Conservation (phyloP, 83 land plant species). For the Larix sibirica region DNA sequence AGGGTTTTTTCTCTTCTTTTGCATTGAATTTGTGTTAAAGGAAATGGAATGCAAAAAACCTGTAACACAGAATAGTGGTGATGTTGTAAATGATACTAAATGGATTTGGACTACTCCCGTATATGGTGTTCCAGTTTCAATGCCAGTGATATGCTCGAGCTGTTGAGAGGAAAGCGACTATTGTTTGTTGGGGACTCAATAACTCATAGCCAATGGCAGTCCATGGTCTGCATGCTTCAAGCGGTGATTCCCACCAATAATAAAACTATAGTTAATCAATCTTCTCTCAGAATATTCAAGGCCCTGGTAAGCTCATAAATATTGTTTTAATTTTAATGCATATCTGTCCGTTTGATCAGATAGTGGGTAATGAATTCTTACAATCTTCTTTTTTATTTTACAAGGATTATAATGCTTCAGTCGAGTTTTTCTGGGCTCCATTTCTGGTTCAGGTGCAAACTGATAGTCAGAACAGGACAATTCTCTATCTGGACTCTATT, state of each 20-base stretch:
- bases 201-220: constrained; percentile 79
- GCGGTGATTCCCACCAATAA: constrained; percentile 47
- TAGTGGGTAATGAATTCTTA: too few species aligned
- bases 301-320: constrained; percentile 34
- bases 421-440: constrained; percentile 71
- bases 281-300: constrained; percentile 50
- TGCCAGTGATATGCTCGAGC: constrained; percentile 53
- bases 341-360: too few species aligned
- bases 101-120: not conserved
- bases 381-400: not conserved
- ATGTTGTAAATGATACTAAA: not conserved
- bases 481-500: constrained; percentile 51
- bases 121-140: constrained; percentile 40
- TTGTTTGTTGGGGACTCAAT: constrained; percentile 82
- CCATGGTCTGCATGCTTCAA: constrained; percentile 67
- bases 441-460: constrained; percentile 50
- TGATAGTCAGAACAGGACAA: constrained; percentile 25
- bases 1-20: too few species aligned
- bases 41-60: too few species aligned
- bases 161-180: constrained; percentile 58
- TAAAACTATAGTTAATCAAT: constrained; percentile 35
- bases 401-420: constrained; percentile 66
- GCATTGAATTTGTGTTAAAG: too few species aligned
- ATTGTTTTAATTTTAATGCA: too few species aligned
- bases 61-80: not conserved